Evolutionary conservation across 495 filamentous ascomycete genomes (phyloP).

Genomic region (Geopyxis carbonaria): DNA sequence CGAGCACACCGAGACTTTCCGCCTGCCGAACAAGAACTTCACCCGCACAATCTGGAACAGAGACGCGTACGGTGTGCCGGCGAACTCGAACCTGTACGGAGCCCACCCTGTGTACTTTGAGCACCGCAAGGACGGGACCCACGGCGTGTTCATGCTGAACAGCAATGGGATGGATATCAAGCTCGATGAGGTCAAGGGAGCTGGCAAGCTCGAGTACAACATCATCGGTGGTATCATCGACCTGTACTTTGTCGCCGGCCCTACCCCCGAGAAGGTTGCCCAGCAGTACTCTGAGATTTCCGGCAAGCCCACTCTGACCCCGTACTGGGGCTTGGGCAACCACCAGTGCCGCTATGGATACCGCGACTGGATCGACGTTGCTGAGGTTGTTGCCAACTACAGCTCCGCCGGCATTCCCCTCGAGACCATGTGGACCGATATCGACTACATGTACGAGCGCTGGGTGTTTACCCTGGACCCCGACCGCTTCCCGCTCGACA

Average conservation of each 20-base stretch:
- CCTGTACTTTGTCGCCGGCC: conserved; percentile 68
- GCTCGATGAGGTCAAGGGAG: conserved; percentile 44
- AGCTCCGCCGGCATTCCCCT: conserved; percentile 56
- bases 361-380: conserved; percentile 56
- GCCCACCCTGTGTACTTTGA: conserved; percentile 76
- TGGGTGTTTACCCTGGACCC: conserved; percentile 60
- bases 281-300: conserved; percentile 57
- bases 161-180: conserved; percentile 80
- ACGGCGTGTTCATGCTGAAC: conserved; percentile 71
- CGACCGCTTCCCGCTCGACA: conserved; percentile 48
- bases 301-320: conserved; percentile 57
- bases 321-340: conserved; percentile 73
- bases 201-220: conserved; percentile 74
- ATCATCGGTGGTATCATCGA: conserved; percentile 65
- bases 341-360: conserved; percentile 78
- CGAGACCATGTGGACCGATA: conserved; percentile 84
- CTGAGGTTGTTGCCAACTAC: conserved; percentile 69
- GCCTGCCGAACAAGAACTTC: conserved; percentile 55
- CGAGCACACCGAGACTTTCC: conserved; percentile 59
- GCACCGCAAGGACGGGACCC: conserved; percentile 50
- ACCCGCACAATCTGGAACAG: conserved; percentile 67
- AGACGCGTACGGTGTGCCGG: conserved; percentile 49
- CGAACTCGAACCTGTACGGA: conserved; percentile 64
- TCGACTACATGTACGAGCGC: conserved; percentile 53
- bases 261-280: conserved; percentile 51